A percentile compares a stretch with the other conserved stretches of the same genome.
Evolutionary conservation across 495 filamentous ascomycete genomes (phyloP).

Genomic region (Tuber indicum): DNA sequence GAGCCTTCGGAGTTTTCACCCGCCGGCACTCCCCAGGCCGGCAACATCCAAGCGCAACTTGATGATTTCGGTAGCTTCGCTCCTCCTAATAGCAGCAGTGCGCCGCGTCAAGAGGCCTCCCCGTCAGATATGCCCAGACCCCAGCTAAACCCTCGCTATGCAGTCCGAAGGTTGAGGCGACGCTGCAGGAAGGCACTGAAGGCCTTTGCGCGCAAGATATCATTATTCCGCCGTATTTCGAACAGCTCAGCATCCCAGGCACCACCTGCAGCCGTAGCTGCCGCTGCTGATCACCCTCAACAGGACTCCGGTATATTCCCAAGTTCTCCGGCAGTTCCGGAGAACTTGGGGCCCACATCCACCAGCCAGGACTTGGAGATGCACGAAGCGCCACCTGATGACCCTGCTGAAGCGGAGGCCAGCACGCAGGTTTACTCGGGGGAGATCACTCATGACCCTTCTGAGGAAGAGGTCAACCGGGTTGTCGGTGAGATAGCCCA

Average conservation of each 20-base stretch:
- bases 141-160: neutral
- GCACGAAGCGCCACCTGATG: neutral
- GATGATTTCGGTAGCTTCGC: neutral
- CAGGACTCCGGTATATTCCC: neutral
- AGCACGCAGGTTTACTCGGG: neutral
- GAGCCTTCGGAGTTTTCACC: neutral
- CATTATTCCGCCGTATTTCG: neutral
- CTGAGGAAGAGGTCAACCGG: neutral
- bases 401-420: neutral
- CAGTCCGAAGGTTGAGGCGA: neutral
- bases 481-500: neutral
- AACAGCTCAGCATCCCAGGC: neutral
- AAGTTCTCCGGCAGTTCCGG: neutral
- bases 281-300: neutral
- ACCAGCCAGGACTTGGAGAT: neutral
- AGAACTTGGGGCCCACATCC: neutral
- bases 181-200: neutral
- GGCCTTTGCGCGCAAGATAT: neutral
- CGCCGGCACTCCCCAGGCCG: neutral
- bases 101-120: neutral
- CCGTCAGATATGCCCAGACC: neutral
- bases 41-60: neutral
- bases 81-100: neutral
- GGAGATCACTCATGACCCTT: neutral
- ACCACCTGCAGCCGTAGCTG: neutral